Evolutionary conservation across 129 eudicot species (phyloP).

Genomic region (Logfia minima): DNA sequence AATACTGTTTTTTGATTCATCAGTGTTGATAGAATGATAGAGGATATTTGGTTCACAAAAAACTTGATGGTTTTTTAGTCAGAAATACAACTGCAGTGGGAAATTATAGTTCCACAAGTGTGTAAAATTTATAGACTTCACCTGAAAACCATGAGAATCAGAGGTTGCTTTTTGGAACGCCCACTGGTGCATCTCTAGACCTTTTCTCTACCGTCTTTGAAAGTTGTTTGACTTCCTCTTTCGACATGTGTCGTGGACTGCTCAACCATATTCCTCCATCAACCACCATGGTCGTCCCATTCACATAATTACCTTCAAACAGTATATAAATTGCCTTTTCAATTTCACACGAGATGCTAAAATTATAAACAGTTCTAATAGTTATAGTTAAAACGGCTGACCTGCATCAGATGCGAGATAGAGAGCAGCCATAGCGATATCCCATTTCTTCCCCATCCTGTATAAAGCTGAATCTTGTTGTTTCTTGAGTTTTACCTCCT

Average conservation of each 20-base stretch:
- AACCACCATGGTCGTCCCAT: constrained; percentile 46
- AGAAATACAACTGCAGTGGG: background rate
- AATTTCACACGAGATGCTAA: background rate
- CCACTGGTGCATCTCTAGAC: constrained; percentile 46
- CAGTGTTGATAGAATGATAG: background rate
- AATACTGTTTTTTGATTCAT: background rate
- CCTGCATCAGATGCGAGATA: constrained; percentile 60
- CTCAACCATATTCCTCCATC: constrained; percentile 54
- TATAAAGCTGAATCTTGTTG: constrained; percentile 35
- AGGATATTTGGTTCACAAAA: background rate
- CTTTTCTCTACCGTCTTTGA: constrained; percentile 48
- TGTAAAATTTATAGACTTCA: background rate
- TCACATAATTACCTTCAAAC: constrained; percentile 46
- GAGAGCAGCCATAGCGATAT: constrained; percentile 63
- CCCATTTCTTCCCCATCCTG: constrained; percentile 61
- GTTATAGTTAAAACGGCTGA: constrained; percentile 7
- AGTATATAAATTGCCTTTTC: background rate
- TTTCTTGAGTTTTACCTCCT: constrained; percentile 22
- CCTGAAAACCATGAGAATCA: constrained; percentile 11
- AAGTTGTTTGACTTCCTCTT: constrained; percentile 46
- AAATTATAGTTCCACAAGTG: background rate
- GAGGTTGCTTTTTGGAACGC: constrained; percentile 55
- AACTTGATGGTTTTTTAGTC: background rate
- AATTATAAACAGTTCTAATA: background rate
- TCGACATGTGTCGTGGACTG: constrained; percentile 41